A percentile compares a stretch with the other conserved stretches of the same genome.
Evolutionary conservation across 371 early-diverging fungal genomes (phyloP).

Genomic region (Coemansia sp.): DNA sequence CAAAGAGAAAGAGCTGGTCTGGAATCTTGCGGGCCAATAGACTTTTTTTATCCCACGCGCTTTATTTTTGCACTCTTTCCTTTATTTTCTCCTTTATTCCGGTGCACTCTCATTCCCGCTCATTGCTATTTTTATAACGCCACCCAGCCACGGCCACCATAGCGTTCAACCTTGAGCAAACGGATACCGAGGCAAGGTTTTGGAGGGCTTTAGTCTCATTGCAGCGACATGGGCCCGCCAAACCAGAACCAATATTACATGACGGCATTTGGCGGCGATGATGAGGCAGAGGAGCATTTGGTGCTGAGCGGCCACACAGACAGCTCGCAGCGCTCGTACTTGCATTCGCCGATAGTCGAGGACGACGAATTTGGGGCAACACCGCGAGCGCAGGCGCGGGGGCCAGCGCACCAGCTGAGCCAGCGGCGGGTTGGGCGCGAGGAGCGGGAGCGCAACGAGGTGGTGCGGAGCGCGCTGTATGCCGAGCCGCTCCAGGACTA

Average conservation of each 20-base stretch:
- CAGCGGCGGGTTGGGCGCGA: constrained; percentile 40
- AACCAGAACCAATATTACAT: constrained; percentile 26
- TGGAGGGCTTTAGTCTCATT: background rate
- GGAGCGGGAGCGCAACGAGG: constrained; percentile 31
- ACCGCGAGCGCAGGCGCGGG: constrained; percentile 29
- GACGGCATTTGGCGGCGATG: constrained; percentile 41
- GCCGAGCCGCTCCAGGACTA: constrained; percentile 32
- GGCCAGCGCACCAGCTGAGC: constrained; percentile 40
- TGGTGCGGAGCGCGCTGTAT: constrained; percentile 16
- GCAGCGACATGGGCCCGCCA: constrained; percentile 6
- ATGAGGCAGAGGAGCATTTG: constrained; percentile 34
- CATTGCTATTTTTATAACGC: too few species aligned
- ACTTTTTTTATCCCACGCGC: too few species aligned
- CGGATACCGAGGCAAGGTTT: background rate
- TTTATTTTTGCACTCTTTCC: too few species aligned
- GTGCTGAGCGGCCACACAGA: constrained; percentile 15
- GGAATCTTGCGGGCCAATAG: too few species aligned
- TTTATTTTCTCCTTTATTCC: too few species aligned
- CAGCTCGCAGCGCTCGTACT: constrained; percentile 30
- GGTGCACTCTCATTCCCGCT: too few species aligned
- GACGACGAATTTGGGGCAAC: constrained; percentile 39
- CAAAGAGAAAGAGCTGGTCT: too few species aligned
- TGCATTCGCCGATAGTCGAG: constrained; percentile 42
- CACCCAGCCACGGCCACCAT: too few species aligned
- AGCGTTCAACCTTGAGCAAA: too few species aligned